Conservation (phyloP, 495 filamentous ascomycete species). For the Viridothelium virens region DNA sequence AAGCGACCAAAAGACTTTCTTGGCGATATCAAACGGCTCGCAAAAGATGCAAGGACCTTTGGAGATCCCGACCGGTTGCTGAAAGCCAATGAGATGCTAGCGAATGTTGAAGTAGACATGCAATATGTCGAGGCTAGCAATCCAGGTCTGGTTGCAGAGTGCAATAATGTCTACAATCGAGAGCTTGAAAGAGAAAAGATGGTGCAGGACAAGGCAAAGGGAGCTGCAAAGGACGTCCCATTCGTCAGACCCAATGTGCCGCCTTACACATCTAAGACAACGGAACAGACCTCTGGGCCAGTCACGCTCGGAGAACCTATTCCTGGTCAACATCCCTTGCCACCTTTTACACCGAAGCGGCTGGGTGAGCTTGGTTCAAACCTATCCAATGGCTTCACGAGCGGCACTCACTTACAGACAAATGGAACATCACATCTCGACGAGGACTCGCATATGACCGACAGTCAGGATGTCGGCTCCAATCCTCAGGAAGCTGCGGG, state of each 20-base stretch:
- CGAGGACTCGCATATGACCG: constrained; percentile 52
- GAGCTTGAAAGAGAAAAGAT: constrained; percentile 53
- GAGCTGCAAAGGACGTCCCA: constrained; percentile 28
- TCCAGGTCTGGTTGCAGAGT: constrained; percentile 58
- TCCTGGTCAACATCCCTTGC: constrained; percentile 30
- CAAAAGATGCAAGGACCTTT: constrained; percentile 68
- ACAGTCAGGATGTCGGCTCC: constrained; percentile 46
- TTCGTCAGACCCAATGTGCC: constrained; percentile 38
- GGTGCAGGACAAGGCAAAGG: constrained; percentile 44
- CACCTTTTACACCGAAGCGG: constrained; percentile 47
- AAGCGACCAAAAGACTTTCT: constrained; percentile 80
- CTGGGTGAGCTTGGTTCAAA: constrained; percentile 45
- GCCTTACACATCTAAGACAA: constrained; percentile 41
- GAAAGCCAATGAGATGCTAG: constrained; percentile 79
- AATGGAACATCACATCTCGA: constrained; percentile 62
- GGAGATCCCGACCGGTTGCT: constrained; percentile 67
- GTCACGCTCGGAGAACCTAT: constrained; percentile 54
- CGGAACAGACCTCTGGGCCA: constrained; percentile 46
- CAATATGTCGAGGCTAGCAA: constrained; percentile 55
- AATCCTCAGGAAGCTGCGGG: constrained; percentile 36
- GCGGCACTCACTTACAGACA: constrained; percentile 46
- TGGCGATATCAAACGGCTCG: constrained; percentile 71
- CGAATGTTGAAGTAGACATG: constrained; percentile 90
- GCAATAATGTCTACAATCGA: constrained; percentile 65
- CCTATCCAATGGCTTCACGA: constrained; percentile 40